These are phyloP conservation scores for Lonicera japonica DNA, from an alignment of 129 eudicot genomes.

Conservation along the genomic window DNA sequence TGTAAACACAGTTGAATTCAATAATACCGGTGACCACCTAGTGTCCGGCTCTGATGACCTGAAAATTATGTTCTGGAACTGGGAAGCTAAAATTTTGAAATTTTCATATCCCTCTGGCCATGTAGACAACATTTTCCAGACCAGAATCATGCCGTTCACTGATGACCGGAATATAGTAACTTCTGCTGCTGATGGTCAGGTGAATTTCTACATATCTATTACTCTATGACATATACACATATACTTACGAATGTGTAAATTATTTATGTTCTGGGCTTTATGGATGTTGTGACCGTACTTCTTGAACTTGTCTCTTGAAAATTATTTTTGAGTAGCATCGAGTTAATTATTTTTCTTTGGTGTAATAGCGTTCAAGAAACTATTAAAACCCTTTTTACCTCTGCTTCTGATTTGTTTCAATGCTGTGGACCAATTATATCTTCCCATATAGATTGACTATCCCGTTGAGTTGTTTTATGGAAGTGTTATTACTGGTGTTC, in stretches of 20 bases:
- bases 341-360: too few species aligned
- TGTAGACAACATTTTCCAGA: slow-evolving; percentile 60
- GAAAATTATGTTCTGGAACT: slow-evolving; percentile 58
- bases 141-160: slow-evolving; percentile 65
- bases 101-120: slow-evolving; percentile 79
- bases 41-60: slow-evolving; percentile 89
- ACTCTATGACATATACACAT: background rate
- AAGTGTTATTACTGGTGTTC: too few species aligned
- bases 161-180: slow-evolving; percentile 68
- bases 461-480: too few species aligned
- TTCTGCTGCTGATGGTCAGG: slow-evolving; percentile 93
- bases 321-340: too few species aligned
- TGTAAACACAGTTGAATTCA: slow-evolving; percentile 73
- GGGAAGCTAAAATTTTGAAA: slow-evolving; percentile 36
- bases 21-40: slow-evolving; percentile 52
- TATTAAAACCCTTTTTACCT: too few species aligned
- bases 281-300: background rate
- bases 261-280: background rate
- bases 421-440: too few species aligned
- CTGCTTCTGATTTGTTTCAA: too few species aligned
- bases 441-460: too few species aligned
- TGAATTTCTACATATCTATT: slow-evolving; percentile 3
- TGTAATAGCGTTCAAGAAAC: too few species aligned
- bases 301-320: too few species aligned
- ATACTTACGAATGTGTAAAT: background rate